Evolutionary conservation across 148 eudicot species (phyloP).

Genomic region (Cornus florida): DNA sequence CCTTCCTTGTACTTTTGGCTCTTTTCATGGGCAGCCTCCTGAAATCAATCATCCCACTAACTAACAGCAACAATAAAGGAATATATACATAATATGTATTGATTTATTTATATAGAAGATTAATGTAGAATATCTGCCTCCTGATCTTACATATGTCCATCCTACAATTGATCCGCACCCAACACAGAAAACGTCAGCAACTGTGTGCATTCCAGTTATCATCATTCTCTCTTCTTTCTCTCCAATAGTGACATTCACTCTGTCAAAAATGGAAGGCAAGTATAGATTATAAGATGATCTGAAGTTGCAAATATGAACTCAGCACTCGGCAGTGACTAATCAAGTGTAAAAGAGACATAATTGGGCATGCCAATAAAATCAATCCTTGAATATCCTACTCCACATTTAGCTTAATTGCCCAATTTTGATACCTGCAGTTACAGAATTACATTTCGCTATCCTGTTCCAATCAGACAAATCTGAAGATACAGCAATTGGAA

Average conservation of each 20-base stretch:
- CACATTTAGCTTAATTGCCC: not conserved
- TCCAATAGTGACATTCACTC: constrained; percentile 72
- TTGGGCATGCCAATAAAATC: not conserved
- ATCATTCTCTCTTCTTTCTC: constrained; percentile 77
- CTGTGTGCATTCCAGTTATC: constrained; percentile 92
- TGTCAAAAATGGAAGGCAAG: constrained; percentile 28
- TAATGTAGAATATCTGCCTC: constrained; percentile 14
- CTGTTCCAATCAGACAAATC: not conserved
- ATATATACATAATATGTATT: constrained; percentile 1
- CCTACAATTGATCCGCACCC: constrained; percentile 88
- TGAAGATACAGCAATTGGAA: not conserved
- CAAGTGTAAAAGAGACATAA: not conserved
- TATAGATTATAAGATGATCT: not conserved
- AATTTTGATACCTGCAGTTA: not conserved
- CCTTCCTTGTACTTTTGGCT: constrained; percentile 97
- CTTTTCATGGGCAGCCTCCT: constrained; percentile 93
- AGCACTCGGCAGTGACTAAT: not conserved
- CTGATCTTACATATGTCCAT: constrained; percentile 84
- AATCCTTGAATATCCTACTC: not conserved
- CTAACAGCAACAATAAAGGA: constrained; percentile 6
- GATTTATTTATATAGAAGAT: not conserved
- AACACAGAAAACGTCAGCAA: constrained; percentile 87
- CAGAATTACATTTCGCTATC: not conserved
- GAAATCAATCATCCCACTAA: constrained; percentile 36
- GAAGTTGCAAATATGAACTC: not conserved